Conservation (phyloP, 805 yeast genomes). For the Diddensiella caesifluorescens region DNA sequence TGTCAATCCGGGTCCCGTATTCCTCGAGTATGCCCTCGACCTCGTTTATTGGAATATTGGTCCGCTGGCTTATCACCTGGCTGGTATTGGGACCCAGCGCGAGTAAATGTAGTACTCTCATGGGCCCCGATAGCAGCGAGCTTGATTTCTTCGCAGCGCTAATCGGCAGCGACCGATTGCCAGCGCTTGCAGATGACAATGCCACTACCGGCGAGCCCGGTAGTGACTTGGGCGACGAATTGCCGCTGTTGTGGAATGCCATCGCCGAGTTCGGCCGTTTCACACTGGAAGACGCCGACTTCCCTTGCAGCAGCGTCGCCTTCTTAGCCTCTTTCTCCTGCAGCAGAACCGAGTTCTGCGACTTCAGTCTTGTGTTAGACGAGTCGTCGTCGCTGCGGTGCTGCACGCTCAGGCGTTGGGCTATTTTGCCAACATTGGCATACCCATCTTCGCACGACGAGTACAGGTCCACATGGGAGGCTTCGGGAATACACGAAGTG, state of each 20-base stretch:
- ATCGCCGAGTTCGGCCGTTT: background rate
- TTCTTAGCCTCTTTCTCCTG: slow-evolving; percentile 22
- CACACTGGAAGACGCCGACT: background rate
- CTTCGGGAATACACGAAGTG: slow-evolving; percentile 18
- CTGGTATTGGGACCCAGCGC: slow-evolving; percentile 46
- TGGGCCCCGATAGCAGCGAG: slow-evolving; percentile 23
- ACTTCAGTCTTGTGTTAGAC: slow-evolving; percentile 15
- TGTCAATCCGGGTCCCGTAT: slow-evolving; percentile 12
- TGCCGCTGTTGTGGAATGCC: background rate
- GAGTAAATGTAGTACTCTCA: slow-evolving; percentile 40
- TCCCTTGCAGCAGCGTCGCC: slow-evolving; percentile 17
- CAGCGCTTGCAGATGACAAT: slow-evolving; percentile 20
- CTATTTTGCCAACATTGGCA: slow-evolving; percentile 19
- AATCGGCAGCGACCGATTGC: slow-evolving; percentile 16
- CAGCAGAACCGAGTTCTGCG: slow-evolving; percentile 20
- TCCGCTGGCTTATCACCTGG: slow-evolving; percentile 29
- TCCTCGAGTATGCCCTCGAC: slow-evolving; percentile 27
- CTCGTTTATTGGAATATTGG: slow-evolving; percentile 29
- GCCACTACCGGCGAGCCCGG: slow-evolving; percentile 18
- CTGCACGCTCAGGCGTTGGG: slow-evolving; percentile 22
- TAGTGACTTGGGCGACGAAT: slow-evolving; percentile 11
- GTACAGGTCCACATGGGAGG: slow-evolving; percentile 21
- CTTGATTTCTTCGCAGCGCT: slow-evolving; percentile 21
- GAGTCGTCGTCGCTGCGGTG: slow-evolving; percentile 11
- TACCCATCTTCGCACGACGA: slow-evolving; percentile 2